Evolutionary conservation across 176 grass and related monocot species (phyloP).

Genomic region (Phragmites australis): DNA sequence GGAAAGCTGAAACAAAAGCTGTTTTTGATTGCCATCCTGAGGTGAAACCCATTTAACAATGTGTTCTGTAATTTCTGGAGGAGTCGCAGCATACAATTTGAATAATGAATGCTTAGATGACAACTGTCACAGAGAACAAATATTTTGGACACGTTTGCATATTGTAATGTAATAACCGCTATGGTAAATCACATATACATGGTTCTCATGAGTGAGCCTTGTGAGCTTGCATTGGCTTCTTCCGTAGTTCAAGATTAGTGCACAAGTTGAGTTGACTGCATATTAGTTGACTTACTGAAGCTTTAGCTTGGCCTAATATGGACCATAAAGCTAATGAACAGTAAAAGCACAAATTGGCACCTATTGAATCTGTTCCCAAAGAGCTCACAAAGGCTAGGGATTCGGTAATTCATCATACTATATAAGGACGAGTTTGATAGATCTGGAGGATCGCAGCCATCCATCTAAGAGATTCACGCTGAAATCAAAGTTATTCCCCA

Average conservation of each 20-base stretch:
- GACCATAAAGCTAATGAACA: not conserved
- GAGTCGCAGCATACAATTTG: not conserved
- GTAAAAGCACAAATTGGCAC: no score
- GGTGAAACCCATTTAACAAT: not conserved
- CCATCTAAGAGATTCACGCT: not conserved
- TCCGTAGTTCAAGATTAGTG: not conserved
- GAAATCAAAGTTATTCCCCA: not conserved
- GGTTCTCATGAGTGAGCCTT: not conserved
- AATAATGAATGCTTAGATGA: not conserved
- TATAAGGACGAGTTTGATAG: not conserved
- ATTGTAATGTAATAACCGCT: no score
- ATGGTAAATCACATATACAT: not conserved
- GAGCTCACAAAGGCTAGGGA: no score
- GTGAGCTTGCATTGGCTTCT: not conserved
- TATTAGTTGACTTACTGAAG: not conserved
- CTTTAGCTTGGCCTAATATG: not conserved
- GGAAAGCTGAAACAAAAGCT: not conserved
- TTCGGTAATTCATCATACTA: not conserved
- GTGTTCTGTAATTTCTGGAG: not conserved
- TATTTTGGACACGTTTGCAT: not conserved
- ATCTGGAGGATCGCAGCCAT: not conserved
- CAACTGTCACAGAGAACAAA: not conserved
- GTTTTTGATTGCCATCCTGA: not conserved
- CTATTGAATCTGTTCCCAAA: not conserved
- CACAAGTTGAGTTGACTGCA: not conserved